Conservation (phyloP, 495 filamentous ascomycete species). For the Tuber magnatum region DNA sequence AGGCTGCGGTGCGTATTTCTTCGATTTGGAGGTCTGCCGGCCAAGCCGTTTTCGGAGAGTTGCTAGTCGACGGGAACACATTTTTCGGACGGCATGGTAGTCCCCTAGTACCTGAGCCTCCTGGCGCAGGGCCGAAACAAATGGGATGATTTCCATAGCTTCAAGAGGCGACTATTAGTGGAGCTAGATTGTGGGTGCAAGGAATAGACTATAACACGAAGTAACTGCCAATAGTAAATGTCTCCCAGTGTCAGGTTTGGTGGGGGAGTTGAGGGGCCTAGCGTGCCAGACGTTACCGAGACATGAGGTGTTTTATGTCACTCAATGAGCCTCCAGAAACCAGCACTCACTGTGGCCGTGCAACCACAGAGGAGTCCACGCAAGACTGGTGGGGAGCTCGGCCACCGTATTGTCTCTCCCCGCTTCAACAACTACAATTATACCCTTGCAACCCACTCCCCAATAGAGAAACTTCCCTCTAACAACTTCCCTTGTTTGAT, state of each 20-base stretch:
- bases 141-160: conserved; percentile 83
- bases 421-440: background rate
- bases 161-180: conserved; percentile 1
- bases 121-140: conserved; percentile 67
- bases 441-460: background rate
- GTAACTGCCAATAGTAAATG: background rate
- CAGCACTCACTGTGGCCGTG: background rate
- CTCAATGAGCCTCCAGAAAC: background rate
- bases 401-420: background rate
- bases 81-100: conserved; percentile 73
- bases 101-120: conserved; percentile 79
- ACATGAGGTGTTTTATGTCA: background rate
- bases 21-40: conserved; percentile 70
- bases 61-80: conserved; percentile 73
- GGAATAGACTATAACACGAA: background rate
- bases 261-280: background rate
- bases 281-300: background rate
- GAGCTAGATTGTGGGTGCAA: background rate
- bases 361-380: background rate
- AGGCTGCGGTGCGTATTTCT: conserved; percentile 69
- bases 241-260: background rate
- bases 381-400: background rate
- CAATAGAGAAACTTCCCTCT: background rate
- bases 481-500: background rate
- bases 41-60: conserved; percentile 77